Conservation (phyloP, 257 asterid species). For the Plantago elongata region DNA sequence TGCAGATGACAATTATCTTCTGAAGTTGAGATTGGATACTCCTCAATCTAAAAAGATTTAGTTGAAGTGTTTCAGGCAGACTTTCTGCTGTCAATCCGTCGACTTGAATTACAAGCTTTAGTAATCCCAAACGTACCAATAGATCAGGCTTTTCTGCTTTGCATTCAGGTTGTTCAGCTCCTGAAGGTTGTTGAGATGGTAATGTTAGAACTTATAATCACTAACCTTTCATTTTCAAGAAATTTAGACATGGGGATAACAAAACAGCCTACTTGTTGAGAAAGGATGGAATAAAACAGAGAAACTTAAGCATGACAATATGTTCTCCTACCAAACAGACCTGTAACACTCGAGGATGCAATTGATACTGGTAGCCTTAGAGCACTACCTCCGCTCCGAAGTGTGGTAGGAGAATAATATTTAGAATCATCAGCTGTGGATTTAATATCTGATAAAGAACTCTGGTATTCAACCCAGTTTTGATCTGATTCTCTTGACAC, state of each 20-base stretch:
- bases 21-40: slow-evolving; percentile 73
- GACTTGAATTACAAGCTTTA: slow-evolving; percentile 61
- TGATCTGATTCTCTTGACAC: slow-evolving; percentile 1
- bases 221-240: background rate
- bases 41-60: slow-evolving; percentile 69
- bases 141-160: slow-evolving; percentile 73
- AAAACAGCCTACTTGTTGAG: background rate
- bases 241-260: background rate
- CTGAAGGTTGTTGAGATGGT: slow-evolving; percentile 35
- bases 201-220: slow-evolving; percentile 5
- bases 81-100: slow-evolving; percentile 65
- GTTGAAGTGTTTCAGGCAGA: slow-evolving; percentile 88
- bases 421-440: background rate
- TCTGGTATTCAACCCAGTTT: slow-evolving; percentile 22
- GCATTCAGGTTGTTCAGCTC: slow-evolving; percentile 42
- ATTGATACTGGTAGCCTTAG: slow-evolving; percentile 20
- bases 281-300: background rate
- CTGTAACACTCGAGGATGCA: slow-evolving; percentile 30
- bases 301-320: background rate
- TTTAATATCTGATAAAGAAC: slow-evolving; percentile 21
- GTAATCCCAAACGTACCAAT: slow-evolving; percentile 75
- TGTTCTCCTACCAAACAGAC: background rate
- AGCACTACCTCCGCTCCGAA: slow-evolving; percentile 69
- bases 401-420: slow-evolving; percentile 49
- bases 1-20: slow-evolving; percentile 81